Evolutionary conservation across 2,329 filamentous ascomycete species (phyloP).

Genomic region (Onygenales sp.): DNA sequence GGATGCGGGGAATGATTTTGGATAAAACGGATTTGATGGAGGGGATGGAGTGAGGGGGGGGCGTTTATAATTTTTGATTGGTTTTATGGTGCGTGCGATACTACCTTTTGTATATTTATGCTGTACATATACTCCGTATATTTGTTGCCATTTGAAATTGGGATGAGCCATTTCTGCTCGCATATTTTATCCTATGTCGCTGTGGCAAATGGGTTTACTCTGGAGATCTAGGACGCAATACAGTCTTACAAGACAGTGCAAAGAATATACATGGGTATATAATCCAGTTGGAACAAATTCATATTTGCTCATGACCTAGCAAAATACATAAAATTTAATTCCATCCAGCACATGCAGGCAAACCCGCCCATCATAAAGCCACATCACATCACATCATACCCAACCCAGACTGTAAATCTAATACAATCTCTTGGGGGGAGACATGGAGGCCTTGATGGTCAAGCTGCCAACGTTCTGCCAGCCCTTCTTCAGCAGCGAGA

Average conservation of each 20-base stretch:
- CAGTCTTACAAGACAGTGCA: no score
- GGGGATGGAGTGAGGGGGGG: conserved; percentile 62
- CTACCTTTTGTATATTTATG: no score
- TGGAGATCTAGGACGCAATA: no score
- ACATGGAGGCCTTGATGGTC: conserved; percentile 99
- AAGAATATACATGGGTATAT: no score
- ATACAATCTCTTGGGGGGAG: conserved; percentile 94
- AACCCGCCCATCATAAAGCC: neutral
- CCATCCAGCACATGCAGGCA: neutral
- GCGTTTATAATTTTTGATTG: neutral
- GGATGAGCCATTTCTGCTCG: no score
- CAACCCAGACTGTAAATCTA: conserved; percentile 43
- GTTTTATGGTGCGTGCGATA: neutral
- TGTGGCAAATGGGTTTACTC: no score
- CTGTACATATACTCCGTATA: no score
- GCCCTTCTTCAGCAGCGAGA: conserved; percentile 99
- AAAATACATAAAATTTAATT: no score
- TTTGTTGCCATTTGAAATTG: no score
- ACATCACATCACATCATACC: neutral
- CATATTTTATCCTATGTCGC: no score
- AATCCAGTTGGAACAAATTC: no score
- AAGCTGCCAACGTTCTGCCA: conserved; percentile 99
- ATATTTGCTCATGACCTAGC: no score
- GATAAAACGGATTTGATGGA: conserved; percentile 86
- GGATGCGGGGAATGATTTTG: conserved; percentile 76